phyloP scores from a whole-genome alignment of 805 yeast species.

The Sugiyamaella boreocaroliniensis region DNA sequence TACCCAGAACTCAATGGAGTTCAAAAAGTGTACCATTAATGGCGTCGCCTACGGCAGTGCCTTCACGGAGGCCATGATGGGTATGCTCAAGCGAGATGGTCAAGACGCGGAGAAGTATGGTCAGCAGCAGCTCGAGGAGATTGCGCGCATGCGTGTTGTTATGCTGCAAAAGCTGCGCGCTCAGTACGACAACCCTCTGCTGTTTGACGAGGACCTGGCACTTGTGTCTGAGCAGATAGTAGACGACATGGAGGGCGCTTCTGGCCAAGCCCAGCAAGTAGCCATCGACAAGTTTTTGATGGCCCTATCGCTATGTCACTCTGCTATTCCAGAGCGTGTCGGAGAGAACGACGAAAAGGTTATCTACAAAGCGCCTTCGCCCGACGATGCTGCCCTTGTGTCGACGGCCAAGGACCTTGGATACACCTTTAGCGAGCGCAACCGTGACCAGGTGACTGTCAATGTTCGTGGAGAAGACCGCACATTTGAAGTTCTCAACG shows the following conservation, averaged over 20 bases:
- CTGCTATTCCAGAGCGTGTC: constrained; percentile 57
- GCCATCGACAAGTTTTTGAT: constrained; percentile 55
- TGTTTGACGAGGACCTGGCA: constrained; percentile 44
- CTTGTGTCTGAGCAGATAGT: constrained; percentile 56
- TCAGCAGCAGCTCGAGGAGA: constrained; percentile 35
- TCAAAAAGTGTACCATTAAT: constrained; percentile 64
- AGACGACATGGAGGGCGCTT: constrained; percentile 41
- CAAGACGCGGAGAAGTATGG: constrained; percentile 38
- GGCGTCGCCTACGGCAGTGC: constrained; percentile 67
- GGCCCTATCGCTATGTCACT: constrained; percentile 66
- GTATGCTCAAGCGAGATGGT: constrained; percentile 59
- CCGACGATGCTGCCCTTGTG: constrained; percentile 80
- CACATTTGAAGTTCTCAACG: constrained; percentile 46
- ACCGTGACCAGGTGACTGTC: constrained; percentile 41
- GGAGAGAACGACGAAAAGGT: constrained; percentile 31
- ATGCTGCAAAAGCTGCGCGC: constrained; percentile 44
- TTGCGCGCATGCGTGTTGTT: constrained; percentile 36
- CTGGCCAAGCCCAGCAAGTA: constrained; percentile 38
- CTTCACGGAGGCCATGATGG: constrained; percentile 72
- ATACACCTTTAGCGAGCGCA: constrained; percentile 49
- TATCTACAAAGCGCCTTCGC: constrained; percentile 70
- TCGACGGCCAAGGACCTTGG: constrained; percentile 70
- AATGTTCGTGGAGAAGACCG: constrained; percentile 40
- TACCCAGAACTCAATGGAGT: constrained; percentile 80
- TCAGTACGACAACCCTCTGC: constrained; percentile 40